These are phyloP conservation scores for Globisporangium recalcitrans DNA, from an alignment of 352 stramenopile genomes.

Conservation along the genomic window DNA sequence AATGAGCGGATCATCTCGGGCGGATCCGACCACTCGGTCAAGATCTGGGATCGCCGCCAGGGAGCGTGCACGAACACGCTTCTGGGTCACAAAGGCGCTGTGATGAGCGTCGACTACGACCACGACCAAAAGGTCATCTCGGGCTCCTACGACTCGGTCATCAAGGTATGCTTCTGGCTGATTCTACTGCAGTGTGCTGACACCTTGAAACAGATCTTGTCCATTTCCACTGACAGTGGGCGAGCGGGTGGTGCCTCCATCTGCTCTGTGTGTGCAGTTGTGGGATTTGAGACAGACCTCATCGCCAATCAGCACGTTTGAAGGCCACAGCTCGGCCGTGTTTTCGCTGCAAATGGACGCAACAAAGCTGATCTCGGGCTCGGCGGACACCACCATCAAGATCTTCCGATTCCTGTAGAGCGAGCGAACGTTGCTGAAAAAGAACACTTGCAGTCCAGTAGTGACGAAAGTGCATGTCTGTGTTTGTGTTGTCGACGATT, in stretches of 20 bases:
- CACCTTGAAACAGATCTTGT: no score
- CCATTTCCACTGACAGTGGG: no score
- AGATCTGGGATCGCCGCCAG: slow-evolving; percentile 28
- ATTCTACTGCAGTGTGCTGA: no score
- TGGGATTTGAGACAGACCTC: slow-evolving; percentile 22
- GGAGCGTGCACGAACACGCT: slow-evolving; percentile 17
- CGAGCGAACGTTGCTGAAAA: background rate
- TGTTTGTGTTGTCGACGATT: no score
- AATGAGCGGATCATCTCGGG: slow-evolving; percentile 18
- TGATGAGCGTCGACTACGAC: slow-evolving; percentile 29
- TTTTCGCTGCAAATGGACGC: slow-evolving; percentile 30
- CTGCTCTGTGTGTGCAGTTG: no score
- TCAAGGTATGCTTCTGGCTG: slow-evolving; percentile 17
- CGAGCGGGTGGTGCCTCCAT: background rate
- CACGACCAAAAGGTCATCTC: slow-evolving; percentile 20
- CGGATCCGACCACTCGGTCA: slow-evolving; percentile 24
- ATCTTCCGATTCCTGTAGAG: slow-evolving; percentile 26
- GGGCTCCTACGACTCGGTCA: slow-evolving; percentile 27
- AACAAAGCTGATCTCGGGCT: slow-evolving; percentile 28
- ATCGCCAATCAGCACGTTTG: slow-evolving; percentile 15
- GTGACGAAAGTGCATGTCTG: no score
- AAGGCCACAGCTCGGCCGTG: slow-evolving; percentile 28
- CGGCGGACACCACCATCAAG: slow-evolving; percentile 28
- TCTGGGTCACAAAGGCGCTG: slow-evolving; percentile 18
- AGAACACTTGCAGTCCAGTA: no score